These are phyloP conservation scores for Kwoniella bestiolae DNA, from an alignment of 768 basidiomycete species.

Conservation along the genomic window DNA sequence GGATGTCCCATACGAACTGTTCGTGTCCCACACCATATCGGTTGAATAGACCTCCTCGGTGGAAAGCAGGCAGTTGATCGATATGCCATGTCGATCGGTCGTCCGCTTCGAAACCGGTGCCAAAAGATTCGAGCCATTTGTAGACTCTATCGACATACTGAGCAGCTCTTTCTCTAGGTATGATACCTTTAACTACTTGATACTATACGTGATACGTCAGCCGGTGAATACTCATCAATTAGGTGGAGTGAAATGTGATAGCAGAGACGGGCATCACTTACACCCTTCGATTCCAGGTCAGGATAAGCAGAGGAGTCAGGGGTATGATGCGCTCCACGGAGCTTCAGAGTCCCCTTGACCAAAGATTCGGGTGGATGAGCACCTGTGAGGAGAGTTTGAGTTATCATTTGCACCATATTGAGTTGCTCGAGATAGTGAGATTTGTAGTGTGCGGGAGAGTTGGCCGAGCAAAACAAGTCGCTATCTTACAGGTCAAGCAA, in stretches of 20 bases:
- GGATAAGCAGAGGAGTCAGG: neutral
- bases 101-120: constrained; percentile 55
- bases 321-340: neutral
- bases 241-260: no score
- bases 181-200: constrained; percentile 41
- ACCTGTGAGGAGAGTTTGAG: neutral
- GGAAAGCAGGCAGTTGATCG: constrained; percentile 48
- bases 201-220: neutral
- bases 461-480: no score
- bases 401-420: neutral
- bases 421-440: no score
- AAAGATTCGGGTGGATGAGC: constrained; percentile 1
- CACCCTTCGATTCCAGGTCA: neutral
- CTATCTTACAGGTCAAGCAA: no score
- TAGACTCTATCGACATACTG: constrained; percentile 46
- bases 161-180: constrained; percentile 38
- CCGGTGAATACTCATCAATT: no score
- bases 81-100: constrained; percentile 51
- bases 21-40: constrained; percentile 47
- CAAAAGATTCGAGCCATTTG: constrained; percentile 53
- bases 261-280: no score
- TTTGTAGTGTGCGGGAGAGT: no score
- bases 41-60: constrained; percentile 35
- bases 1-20: constrained; percentile 53
- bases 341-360: neutral